Evolutionary conservation across 768 basidiomycete genomes (phyloP).

Genomic region (Mycena indigotica): DNA sequence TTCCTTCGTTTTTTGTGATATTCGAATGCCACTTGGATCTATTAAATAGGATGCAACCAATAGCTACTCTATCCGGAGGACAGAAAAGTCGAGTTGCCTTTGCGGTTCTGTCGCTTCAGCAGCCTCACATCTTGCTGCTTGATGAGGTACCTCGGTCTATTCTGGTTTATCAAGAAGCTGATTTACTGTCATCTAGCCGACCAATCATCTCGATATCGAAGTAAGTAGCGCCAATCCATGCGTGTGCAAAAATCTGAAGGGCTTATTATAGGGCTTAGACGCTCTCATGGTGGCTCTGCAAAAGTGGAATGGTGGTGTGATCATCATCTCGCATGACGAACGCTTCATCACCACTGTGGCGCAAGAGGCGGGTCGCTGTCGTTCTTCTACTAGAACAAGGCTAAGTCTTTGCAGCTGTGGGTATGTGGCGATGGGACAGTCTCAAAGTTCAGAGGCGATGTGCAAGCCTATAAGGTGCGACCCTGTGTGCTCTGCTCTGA

Average conservation of each 20-base stretch:
- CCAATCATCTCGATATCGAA: constrained; percentile 96
- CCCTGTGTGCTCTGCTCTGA: not conserved
- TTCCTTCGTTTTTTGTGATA: not conserved
- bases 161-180: constrained; percentile 6
- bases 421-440: constrained; percentile 87
- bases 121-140: constrained; percentile 88
- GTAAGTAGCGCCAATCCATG: constrained; percentile 37
- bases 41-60: constrained; percentile 68
- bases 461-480: constrained; percentile 85
- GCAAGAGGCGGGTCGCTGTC: constrained; percentile 60
- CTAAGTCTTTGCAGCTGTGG: constrained; percentile 66
- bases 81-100: constrained; percentile 97
- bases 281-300: constrained; percentile 84
- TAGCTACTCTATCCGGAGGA: constrained; percentile 91
- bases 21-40: not conserved
- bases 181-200: constrained; percentile 54
- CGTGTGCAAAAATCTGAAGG: constrained; percentile 13
- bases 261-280: constrained; percentile 76
- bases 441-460: constrained; percentile 84
- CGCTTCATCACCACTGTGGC: constrained; percentile 91
- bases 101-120: constrained; percentile 79
- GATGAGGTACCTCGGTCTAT: constrained; percentile 72
- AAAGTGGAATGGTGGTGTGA: constrained; percentile 88
- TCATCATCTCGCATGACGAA: constrained; percentile 94
- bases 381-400: constrained; percentile 3